Evolutionary conservation across 2,329 filamentous ascomycete species (phyloP), one percentile per base, ranked within the genome.

Genomic region (Botryotinia globosa): DNA sequence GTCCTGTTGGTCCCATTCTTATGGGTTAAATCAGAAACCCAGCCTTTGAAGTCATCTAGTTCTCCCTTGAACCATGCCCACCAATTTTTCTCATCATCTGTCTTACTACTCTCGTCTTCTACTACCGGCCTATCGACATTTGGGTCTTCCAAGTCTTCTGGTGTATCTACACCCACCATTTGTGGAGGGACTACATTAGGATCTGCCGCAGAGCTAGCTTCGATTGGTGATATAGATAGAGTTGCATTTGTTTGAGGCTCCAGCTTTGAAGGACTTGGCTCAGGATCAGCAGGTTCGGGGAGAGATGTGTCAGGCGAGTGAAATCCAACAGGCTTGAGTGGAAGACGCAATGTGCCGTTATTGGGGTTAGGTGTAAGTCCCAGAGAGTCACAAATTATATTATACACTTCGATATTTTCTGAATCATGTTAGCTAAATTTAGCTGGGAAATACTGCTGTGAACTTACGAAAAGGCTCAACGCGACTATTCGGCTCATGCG

Each of bases 351-450:
- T 0, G 94, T 97, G 67, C 95, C 95, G 79, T 98, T 98, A 81
- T 97, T 98, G 1, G 92, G 88, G 71, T 86, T 86, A 0, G 94
- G 92, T 4, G 80, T 81, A 73, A 98, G 84, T 20, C 91, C 90
- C 39, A 98, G 83, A 0, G 93, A 94, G 82, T 98, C 94, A 81
- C 95, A 98, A 62, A 98, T 83, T 75, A 98, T 93, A 79, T 97
- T 97, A 83, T 98, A 98, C 14, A 98, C 92, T 79, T 98, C 92
- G 73, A 89, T 94, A 76, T 98, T 98, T 88, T 98, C 92, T 95
- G 77, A 8, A 6, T 4, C 44, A 37, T 78, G 75, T 79, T 82
- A 80, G 82, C 29, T 65, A 22, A 22, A 45, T 39, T 25, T 54
- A 14, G 68, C 3, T 22, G 51, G 29, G 10, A 39, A 14, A 62